Conservation (phyloP, 345 rosid species). For the Rhizophora mangle region DNA sequence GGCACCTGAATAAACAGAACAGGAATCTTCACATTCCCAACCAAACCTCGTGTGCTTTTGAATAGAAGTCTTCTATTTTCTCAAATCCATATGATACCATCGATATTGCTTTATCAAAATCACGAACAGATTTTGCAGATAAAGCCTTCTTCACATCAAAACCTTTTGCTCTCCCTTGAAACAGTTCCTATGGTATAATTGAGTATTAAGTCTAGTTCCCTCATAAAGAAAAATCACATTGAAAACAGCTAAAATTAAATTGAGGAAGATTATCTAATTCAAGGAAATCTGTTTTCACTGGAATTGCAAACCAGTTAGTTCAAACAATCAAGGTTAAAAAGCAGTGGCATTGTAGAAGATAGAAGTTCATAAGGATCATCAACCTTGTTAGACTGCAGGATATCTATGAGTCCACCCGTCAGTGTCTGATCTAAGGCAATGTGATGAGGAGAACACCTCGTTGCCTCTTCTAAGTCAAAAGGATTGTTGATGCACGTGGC, state of each 20-base stretch:
- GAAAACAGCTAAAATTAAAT: slow-evolving; percentile 1
- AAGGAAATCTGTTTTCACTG: background rate
- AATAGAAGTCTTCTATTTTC: slow-evolving; percentile 73
- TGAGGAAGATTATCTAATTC: slow-evolving; percentile 11
- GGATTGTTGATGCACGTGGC: slow-evolving; percentile 87
- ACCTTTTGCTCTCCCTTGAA: slow-evolving; percentile 76
- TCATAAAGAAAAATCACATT: slow-evolving; percentile 1
- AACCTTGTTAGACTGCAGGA: slow-evolving; percentile 83
- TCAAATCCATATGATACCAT: slow-evolving; percentile 81
- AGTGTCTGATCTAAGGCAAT: slow-evolving; percentile 56
- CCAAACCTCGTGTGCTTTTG: slow-evolving; percentile 60
- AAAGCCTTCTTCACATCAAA: slow-evolving; percentile 85
- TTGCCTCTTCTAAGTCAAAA: slow-evolving; percentile 86
- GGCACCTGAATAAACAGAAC: slow-evolving; percentile 89
- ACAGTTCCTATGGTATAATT: slow-evolving; percentile 57
- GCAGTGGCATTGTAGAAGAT: slow-evolving; percentile 2
- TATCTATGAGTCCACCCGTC: slow-evolving; percentile 65
- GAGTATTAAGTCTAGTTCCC: slow-evolving; percentile 13
- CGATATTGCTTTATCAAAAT: slow-evolving; percentile 85
- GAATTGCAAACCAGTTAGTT: background rate
- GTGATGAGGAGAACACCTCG: slow-evolving; percentile 52
- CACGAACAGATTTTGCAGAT: slow-evolving; percentile 73
- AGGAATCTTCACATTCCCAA: slow-evolving; percentile 82
- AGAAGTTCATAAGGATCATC: slow-evolving; percentile 13
- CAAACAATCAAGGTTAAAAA: slow-evolving; percentile 1